phyloP scores from a whole-genome alignment of 108 stramenopile genomes.

The Hondaea fermentalgiana region DNA sequence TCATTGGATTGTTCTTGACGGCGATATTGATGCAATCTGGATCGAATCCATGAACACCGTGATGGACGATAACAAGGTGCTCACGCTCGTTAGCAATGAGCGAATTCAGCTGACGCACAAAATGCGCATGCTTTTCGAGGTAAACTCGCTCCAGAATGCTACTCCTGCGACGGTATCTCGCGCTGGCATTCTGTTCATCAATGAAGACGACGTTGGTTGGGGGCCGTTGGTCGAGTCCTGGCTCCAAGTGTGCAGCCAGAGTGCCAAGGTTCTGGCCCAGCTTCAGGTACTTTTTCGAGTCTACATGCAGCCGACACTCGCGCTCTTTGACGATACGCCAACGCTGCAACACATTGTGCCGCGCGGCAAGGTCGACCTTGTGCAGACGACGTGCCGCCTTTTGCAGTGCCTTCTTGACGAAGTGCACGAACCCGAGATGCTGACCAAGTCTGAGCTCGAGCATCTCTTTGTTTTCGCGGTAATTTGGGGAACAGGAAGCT shows the following conservation, averaged over 20 bases:
- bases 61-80: conserved; percentile 63
- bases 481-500: conserved; percentile 51
- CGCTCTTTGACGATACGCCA: conserved; percentile 22
- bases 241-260: background rate
- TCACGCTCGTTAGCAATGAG: conserved; percentile 54
- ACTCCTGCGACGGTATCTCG: conserved; percentile 52
- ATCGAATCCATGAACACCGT: conserved; percentile 62
- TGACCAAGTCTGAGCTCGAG: background rate
- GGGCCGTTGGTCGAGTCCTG: conserved; percentile 26
- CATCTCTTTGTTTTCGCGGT: conserved; percentile 42
- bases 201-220: conserved; percentile 34
- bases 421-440: background rate
- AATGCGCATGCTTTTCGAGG: conserved; percentile 59
- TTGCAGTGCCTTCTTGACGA: conserved; percentile 29
- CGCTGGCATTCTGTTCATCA: conserved; percentile 52
- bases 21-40: conserved; percentile 59
- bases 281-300: conserved; percentile 32
- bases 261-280: background rate
- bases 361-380: conserved; percentile 34
- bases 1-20: conserved; percentile 56
- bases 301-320: conserved; percentile 37
- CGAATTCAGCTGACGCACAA: conserved; percentile 47
- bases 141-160: conserved; percentile 46
- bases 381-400: conserved; percentile 33
- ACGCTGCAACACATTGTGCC: conserved; percentile 41